Evolutionary conservation across 2,329 filamentous ascomycete genomes (phyloP), one percentile per base, ranked within the genome.

Genomic region (Sclerotinia borealis): DNA sequence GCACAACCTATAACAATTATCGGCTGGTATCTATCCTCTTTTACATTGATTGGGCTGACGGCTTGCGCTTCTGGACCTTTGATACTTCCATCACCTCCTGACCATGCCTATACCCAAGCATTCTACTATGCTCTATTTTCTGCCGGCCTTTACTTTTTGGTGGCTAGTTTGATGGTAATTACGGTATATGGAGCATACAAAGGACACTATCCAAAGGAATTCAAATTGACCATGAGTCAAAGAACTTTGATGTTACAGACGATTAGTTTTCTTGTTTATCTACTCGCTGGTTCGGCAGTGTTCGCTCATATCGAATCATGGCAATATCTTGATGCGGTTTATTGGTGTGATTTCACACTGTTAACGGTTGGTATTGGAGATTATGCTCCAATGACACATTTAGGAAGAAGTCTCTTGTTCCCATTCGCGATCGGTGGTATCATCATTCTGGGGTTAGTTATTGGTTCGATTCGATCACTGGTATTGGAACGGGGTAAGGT

Each of bases 211-310:
- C 82, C 83, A 8, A 88, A 91, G 69, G 87, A 92, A 71, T 96
- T 96, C 69, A 79, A 83, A 68, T 80, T 96, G 29, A 93, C 89
- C 0, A 84, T 87, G 60, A 89, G 88, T 65, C 93, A 97, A 75
- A 84, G 93, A 11, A 96, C 91, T 0, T 79, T 97, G 27, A 96
- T 97, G 80, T 77, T 96, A 34, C 93, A 97, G 76, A 96, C 92
- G 1, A 96, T 96, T 76, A 79, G 90, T 62, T 91, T 96, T 72
- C 87, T 96, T 59, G 77, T 91, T 54, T 96, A 95, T 79, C 79
- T 97, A 0, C 85, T 90, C 0, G 76, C 92, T 2, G 93, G 93
- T 0, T 91, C 88, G 0, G 83, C 87, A 0, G 77, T 96, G 0
- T 96, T 95, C 72, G 85, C 85, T 7, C 79, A 79, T 1, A 81